A percentile compares a stretch with the other conserved stretches of the same genome.
phyloP scores from a whole-genome alignment of 2,329 filamentous ascomycete species.

The Sporothrix pseudoabietina region DNA sequence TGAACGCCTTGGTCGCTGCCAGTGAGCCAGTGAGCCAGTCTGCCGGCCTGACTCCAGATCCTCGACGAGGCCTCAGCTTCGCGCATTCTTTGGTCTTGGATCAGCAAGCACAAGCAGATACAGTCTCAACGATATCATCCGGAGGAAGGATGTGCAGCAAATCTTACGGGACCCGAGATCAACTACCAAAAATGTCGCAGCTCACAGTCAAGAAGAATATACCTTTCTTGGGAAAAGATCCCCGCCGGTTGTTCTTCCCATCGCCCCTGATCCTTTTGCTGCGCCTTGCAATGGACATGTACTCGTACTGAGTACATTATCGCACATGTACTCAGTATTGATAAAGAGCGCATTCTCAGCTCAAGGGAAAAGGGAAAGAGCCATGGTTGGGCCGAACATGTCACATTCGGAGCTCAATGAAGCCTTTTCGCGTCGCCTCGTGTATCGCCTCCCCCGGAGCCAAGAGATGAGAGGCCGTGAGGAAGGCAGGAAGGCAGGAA shows the following conservation, averaged over 20 bases:
- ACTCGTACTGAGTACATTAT: not conserved
- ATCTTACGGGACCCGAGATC: conserved; percentile 7
- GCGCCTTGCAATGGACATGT: not conserved
- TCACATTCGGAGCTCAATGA: not conserved
- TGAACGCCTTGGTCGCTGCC: not conserved
- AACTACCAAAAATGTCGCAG: not conserved
- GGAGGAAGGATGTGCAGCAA: not conserved
- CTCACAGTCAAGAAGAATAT: not conserved
- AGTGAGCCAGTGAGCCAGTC: too few species aligned
- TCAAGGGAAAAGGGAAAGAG: not conserved
- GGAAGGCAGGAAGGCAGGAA: conserved; percentile 8
- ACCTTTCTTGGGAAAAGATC: conserved; percentile 22
- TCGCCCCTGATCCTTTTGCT: not conserved
- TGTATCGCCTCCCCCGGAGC: not conserved
- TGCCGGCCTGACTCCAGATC: too few species aligned
- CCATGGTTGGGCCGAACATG: not conserved
- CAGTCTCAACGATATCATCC: conserved; percentile 3
- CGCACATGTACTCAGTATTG: too few species aligned
- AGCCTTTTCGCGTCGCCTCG: not conserved
- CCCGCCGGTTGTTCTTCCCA: not conserved
- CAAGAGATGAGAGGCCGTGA: not conserved
- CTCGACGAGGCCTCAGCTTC: not conserved
- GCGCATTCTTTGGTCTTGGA: conserved; percentile 1
- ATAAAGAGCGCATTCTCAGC: not conserved
- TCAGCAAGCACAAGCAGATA: not conserved